Percentiles rank a stretch among this genome's conserved stretches.
Conservation (phyloP, 306 rosid species). For the Vicia faba region DNA sequence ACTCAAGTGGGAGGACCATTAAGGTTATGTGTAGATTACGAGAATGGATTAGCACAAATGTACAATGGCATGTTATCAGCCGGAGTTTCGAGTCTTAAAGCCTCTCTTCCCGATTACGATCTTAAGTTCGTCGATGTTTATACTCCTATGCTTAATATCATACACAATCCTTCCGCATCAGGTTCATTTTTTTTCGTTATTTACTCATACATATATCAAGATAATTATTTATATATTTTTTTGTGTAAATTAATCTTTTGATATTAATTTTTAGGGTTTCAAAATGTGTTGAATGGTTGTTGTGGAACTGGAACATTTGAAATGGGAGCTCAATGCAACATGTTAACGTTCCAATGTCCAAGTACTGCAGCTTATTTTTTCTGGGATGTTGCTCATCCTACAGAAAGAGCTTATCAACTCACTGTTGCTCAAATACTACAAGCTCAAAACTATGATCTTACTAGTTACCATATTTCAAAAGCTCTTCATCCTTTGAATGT, state of each 20-base stretch:
- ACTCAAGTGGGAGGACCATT: background rate
- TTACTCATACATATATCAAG: too few species aligned
- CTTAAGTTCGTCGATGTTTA: constrained; percentile 43
- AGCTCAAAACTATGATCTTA: background rate
- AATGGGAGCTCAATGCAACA: constrained; percentile 12
- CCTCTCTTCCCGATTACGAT: background rate
- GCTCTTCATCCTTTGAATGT: constrained; percentile 11
- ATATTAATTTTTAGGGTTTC: constrained; percentile 43
- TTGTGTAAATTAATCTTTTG: background rate
- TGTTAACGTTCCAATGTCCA: background rate
- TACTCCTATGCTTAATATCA: constrained; percentile 31
- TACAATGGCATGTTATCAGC: constrained; percentile 36
- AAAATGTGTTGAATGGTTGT: constrained; percentile 20
- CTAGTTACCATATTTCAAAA: background rate
- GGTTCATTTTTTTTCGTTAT: too few species aligned
- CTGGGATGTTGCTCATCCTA: constrained; percentile 55
- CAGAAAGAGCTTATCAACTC: constrained; percentile 38
- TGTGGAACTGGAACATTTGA: constrained; percentile 46
- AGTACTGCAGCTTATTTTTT: constrained; percentile 27
- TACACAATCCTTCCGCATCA: constrained; percentile 26
- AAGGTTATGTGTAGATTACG: background rate
- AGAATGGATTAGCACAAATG: constrained; percentile 22
- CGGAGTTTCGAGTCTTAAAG: background rate
- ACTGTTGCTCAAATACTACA: constrained; percentile 19
- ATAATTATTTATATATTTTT: background rate